Evolutionary conservation across 2,329 filamentous ascomycete genomes (phyloP).

Genomic region (Calonectria pseudoreteaudii): DNA sequence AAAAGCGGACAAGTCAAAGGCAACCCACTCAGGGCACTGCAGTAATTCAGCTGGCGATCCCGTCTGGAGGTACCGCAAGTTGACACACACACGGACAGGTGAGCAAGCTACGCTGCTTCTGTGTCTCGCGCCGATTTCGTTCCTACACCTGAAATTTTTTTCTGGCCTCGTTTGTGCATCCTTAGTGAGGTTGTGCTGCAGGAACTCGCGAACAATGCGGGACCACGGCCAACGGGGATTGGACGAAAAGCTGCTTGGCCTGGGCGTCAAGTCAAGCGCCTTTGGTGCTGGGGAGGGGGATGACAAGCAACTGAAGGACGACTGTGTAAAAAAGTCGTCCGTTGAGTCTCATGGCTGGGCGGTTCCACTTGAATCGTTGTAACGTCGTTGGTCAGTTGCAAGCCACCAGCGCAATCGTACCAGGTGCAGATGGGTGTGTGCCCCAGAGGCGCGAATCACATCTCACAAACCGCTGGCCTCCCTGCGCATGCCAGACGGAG

Average conservation of each 20-base stretch:
- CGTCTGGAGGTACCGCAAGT: not conserved
- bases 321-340: conserved; percentile 15
- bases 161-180: not conserved
- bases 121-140: not conserved
- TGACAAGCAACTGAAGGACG: conserved; percentile 1
- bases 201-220: conserved; percentile 12
- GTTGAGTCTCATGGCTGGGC: conserved; percentile 22
- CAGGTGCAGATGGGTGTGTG: conserved; percentile 24
- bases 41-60: not conserved
- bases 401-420: conserved; percentile 35
- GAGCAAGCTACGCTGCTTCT: not conserved
- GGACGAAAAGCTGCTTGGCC: not conserved
- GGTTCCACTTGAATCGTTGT: conserved; percentile 40
- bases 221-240: not conserved
- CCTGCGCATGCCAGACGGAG: conserved; percentile 32
- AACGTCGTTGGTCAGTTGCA: conserved; percentile 38
- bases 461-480: conserved; percentile 27
- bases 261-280: not conserved
- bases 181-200: conserved; percentile 1
- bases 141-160: not conserved
- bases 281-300: not conserved
- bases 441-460: conserved; percentile 33
- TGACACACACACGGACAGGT: not conserved
- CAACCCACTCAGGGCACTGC: not conserved
- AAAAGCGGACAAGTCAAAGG: conserved; percentile 28